Evolutionary conservation across 2,329 filamentous ascomycete species (phyloP).

Genomic region (Ophiocordyceps camponoti-saundersi): DNA sequence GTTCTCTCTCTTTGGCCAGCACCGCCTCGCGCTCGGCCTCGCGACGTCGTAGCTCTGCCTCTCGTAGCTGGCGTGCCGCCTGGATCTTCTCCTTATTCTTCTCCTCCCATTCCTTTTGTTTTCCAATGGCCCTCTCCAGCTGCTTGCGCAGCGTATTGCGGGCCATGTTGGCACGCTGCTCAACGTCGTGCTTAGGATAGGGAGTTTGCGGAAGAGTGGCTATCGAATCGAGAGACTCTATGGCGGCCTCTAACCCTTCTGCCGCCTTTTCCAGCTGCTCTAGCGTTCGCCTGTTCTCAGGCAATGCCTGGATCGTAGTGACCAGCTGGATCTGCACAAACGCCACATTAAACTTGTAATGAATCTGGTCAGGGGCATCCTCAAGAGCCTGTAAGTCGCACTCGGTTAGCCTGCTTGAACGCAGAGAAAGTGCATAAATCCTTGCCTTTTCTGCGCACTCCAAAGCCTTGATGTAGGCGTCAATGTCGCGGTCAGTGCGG

Average conservation of each 20-base stretch:
- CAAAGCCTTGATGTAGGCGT: slow-evolving; percentile 38
- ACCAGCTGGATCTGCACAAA: slow-evolving; percentile 95
- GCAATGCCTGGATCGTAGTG: slow-evolving; percentile 56
- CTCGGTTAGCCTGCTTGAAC: not conserved
- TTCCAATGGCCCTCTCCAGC: slow-evolving; percentile 67
- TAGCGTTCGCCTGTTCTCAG: slow-evolving; percentile 61
- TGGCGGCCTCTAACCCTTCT: slow-evolving; percentile 69
- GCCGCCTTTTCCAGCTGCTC: slow-evolving; percentile 68
- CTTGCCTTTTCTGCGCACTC: slow-evolving; percentile 47
- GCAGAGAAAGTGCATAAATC: too few species aligned
- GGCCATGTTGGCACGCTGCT: slow-evolving; percentile 94
- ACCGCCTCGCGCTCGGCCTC: slow-evolving; percentile 59
- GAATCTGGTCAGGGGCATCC: slow-evolving; percentile 65
- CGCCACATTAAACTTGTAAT: slow-evolving; percentile 94
- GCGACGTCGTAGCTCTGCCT: slow-evolving; percentile 60
- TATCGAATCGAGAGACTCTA: slow-evolving; percentile 51
- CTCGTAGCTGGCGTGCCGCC: slow-evolving; percentile 61
- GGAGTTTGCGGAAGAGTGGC: slow-evolving; percentile 51
- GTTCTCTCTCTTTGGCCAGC: slow-evolving; percentile 53
- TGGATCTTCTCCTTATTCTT: slow-evolving; percentile 80
- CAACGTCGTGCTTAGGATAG: slow-evolving; percentile 78
- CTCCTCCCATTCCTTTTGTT: slow-evolving; percentile 81
- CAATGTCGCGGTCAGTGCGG: slow-evolving; percentile 40
- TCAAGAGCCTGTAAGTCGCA: slow-evolving; percentile 42
- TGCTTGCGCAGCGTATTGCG: slow-evolving; percentile 89